These are phyloP conservation scores for Falciphora oryzae DNA, from an alignment of 2,329 filamentous ascomycete genomes.

Conservation along the genomic window DNA sequence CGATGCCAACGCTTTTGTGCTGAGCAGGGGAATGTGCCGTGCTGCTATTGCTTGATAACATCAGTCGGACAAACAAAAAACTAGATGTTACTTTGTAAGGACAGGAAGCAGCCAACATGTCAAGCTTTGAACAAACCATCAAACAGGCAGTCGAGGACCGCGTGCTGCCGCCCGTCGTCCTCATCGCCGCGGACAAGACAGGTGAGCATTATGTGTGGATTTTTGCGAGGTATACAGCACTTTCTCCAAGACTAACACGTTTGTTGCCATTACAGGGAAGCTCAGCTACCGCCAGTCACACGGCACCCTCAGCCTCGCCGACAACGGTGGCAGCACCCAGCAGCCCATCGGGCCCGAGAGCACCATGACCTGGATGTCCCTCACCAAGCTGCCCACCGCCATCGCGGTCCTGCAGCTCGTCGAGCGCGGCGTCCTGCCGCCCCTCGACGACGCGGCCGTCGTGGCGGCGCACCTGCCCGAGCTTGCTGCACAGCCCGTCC, in stretches of 20 bases:
- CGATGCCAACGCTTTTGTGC: too few species aligned
- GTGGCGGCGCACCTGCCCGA: slow-evolving; percentile 23
- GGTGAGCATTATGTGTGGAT: slow-evolving; percentile 8
- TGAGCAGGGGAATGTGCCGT: too few species aligned
- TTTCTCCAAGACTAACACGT: background rate
- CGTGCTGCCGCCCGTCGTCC: slow-evolving; percentile 16
- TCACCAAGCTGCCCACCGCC: slow-evolving; percentile 38
- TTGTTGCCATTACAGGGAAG: slow-evolving; percentile 15
- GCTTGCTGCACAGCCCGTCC: slow-evolving; percentile 15
- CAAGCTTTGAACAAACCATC: slow-evolving; percentile 16
- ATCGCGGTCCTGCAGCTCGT: slow-evolving; percentile 41
- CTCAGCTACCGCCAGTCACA: slow-evolving; percentile 19
- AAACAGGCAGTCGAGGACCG: slow-evolving; percentile 16
- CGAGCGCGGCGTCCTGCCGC: slow-evolving; percentile 35
- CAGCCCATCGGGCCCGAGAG: slow-evolving; percentile 20
- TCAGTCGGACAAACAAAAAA: too few species aligned
- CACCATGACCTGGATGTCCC: slow-evolving; percentile 28
- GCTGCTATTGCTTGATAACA: too few species aligned
- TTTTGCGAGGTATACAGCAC: background rate
- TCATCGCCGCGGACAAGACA: slow-evolving; percentile 16
- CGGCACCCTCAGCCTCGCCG: slow-evolving; percentile 16
- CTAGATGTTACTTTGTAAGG: background rate
- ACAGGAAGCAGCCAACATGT: slow-evolving; percentile 3
- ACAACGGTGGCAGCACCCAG: slow-evolving; percentile 14
- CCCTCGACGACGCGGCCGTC: slow-evolving; percentile 43